Evolutionary conservation across 2,329 filamentous ascomycete species (phyloP), one percentile per base, ranked within the genome.

Genomic region (Onygenales sp.): DNA sequence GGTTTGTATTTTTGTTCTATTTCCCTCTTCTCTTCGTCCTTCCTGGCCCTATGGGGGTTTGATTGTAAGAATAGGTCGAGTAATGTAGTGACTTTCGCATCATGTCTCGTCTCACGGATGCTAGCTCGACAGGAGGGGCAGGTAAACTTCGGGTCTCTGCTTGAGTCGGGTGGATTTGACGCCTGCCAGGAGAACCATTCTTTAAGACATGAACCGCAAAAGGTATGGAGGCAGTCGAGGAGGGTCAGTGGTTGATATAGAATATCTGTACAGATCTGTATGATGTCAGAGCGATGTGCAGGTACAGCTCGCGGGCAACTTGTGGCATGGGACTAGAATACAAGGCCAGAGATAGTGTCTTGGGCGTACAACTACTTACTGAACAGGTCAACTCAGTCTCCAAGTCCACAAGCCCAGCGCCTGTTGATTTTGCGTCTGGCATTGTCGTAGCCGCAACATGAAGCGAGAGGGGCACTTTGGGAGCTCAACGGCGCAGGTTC

Each of bases 351-450:
- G 34, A 33, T 52, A 13, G 31, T 33, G 40, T 42, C 39, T 39
- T 8, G 11, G 4, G 13, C 13, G 21, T 13, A 49, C 34, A 10
- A n/a, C 42, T 53, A 82, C 87, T 74, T 80, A 95, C 91, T 67
- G 92, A 95, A 76, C 92, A 97, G 52, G 86, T 91, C 73, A 97
- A 77, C 80, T 98, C 93, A 71, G 86, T 92, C 74, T 96, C 93
- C 62, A 96, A 78, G 70, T 94, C 88, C 64, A 76, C 67, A 54
- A 77, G 65, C 48, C 73, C 75, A 13, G 57, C 34, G n/a, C 52
- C 54, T 10, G 54, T 52, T 44, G 52, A 50, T 43, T 55, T 52
- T 39, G 37, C 51, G 13, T 42, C 46, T 13, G 37, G 49, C 33
- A 47, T 45, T 17, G 14, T 48, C 33, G 13, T 17, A 48, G 52